phyloP scores from a whole-genome alignment of 192 early-diverging fungal species.

The Linnemannia hyalina region DNA sequence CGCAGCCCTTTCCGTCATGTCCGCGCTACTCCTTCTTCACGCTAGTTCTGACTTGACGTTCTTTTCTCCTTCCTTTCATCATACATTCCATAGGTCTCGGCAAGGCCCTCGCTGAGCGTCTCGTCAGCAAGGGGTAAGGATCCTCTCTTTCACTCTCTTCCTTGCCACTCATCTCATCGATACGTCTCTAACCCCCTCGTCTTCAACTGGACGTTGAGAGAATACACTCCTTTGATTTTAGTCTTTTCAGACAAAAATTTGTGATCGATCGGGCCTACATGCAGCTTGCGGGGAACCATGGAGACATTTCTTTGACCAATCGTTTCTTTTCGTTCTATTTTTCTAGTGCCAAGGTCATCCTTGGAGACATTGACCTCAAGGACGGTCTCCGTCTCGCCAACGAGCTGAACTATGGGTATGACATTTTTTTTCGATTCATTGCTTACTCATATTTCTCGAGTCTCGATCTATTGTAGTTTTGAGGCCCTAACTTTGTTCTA shows the following conservation, averaged over 20 bases:
- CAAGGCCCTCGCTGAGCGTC: conserved; percentile 67
- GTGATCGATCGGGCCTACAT: background rate
- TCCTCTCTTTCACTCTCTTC: background rate
- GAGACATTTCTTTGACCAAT: background rate
- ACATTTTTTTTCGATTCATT: background rate
- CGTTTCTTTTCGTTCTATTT: background rate
- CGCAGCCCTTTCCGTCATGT: background rate
- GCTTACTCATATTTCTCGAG: background rate
- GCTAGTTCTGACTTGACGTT: background rate
- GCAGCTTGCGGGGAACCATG: background rate
- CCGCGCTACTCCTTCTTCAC: background rate
- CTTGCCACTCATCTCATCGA: too few species aligned
- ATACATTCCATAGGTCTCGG: conserved; percentile 64
- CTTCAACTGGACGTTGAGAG: background rate
- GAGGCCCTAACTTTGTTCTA: background rate
- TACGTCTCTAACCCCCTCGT: too few species aligned
- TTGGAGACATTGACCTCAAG: conserved; percentile 68
- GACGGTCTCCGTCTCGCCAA: conserved; percentile 34
- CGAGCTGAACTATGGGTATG: conserved; percentile 47
- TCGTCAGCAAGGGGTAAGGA: conserved; percentile 66
- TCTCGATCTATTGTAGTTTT: too few species aligned
- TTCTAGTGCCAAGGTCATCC: conserved; percentile 69
- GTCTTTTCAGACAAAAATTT: background rate
- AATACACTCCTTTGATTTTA: background rate
- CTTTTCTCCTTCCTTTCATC: background rate